A percentile compares a stretch with the other conserved stretches of the same genome.
These are phyloP conservation scores for Zhuliangozyma blackwelliae DNA, from an alignment of 1,139 yeast genomes.

Conservation along the genomic window DNA sequence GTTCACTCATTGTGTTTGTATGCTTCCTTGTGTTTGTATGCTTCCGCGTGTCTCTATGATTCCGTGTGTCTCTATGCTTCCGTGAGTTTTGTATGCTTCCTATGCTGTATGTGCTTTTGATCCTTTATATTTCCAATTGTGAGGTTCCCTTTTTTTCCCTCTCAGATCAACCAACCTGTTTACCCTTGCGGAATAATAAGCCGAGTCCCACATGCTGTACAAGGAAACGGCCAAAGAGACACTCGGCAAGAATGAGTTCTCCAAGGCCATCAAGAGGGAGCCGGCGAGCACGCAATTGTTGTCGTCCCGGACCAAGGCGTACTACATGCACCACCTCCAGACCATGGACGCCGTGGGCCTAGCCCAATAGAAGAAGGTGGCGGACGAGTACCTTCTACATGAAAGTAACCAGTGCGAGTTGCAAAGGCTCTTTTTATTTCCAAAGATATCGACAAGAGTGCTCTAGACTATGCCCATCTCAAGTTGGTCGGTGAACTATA, in stretches of 20 bases:
- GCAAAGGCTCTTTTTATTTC: conserved; percentile 9
- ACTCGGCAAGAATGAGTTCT: conserved; percentile 12
- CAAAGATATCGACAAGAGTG: conserved; percentile 12
- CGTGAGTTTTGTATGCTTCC: no score
- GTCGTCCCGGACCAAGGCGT: conserved; percentile 16
- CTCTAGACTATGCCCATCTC: conserved; percentile 16
- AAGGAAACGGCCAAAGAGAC: conserved; percentile 10
- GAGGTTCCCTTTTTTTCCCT: neutral
- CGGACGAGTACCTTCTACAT: conserved; percentile 22
- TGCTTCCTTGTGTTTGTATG: no score
- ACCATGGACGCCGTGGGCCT: conserved; percentile 2
- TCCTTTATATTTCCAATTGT: neutral
- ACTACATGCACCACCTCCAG: conserved; percentile 11
- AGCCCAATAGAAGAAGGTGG: conserved; percentile 15
- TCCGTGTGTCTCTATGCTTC: no score
- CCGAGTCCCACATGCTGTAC: conserved; percentile 2
- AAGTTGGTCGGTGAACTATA: conserved; percentile 16
- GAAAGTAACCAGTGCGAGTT: conserved; percentile 12
- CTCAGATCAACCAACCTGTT: neutral
- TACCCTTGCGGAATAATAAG: neutral
- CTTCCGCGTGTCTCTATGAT: no score
- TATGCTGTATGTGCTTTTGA: no score
- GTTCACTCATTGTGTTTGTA: no score
- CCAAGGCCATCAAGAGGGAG: conserved; percentile 15
- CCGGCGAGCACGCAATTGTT: conserved; percentile 10